Conservation (phyloP, 177 flowering plant species). For the Vitis hybrid region DNA sequence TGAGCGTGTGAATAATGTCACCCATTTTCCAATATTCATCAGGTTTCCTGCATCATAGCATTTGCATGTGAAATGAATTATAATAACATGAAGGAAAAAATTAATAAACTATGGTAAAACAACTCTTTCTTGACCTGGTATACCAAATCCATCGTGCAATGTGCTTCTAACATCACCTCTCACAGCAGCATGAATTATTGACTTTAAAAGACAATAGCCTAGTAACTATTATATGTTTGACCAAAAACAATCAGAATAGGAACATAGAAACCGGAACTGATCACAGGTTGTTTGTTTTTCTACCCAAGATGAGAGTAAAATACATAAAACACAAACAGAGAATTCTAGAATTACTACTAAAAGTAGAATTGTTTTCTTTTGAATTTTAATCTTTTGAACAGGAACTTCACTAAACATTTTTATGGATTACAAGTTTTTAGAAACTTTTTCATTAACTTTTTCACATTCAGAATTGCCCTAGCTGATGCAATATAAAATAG, state of each 20-base stretch:
- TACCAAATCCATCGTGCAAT: no score
- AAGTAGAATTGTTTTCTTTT: not conserved
- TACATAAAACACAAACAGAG: not conserved
- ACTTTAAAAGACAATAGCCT: no score
- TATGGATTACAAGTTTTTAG: not conserved
- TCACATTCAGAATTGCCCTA: not conserved
- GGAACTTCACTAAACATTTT: not conserved
- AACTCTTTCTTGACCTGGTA: no score
- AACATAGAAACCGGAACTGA: no score
- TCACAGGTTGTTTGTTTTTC: no score
- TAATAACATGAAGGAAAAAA: not conserved
- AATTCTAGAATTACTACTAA: not conserved
- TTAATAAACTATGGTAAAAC: not conserved
- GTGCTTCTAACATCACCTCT: no score
- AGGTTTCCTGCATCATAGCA: conserved; percentile 50
- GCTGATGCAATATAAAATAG: not conserved
- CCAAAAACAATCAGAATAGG: no score
- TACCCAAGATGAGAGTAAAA: not conserved
- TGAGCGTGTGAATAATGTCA: conserved; percentile 82
- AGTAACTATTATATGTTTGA: no score
- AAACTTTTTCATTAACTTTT: not conserved
- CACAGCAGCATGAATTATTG: no score
- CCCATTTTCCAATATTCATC: conserved; percentile 98
- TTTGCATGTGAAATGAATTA: no score
- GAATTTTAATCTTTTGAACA: not conserved